Conservation (phyloP, 164 flowering plant genomes). For the Kalanchoe fedtschenkoi region DNA sequence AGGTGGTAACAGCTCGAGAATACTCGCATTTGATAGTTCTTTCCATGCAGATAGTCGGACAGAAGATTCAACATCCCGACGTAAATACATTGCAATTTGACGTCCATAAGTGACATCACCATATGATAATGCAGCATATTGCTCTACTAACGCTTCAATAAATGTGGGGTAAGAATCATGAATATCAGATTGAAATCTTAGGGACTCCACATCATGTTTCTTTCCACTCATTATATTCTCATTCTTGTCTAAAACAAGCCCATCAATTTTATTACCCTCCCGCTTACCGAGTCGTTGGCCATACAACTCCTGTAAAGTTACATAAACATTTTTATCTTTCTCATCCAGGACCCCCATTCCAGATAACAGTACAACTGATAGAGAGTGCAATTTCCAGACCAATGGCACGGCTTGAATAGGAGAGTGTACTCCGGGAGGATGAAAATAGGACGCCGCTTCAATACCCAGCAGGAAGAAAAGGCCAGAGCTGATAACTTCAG, state of each 20-base stretch:
- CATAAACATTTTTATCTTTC: slow-evolving; percentile 51
- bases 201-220: slow-evolving; percentile 16
- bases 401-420: slow-evolving; percentile 47
- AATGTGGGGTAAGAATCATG: slow-evolving; percentile 75
- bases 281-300: slow-evolving; percentile 47
- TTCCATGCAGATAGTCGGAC: slow-evolving; percentile 80
- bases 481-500: slow-evolving; percentile 56
- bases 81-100: slow-evolving; percentile 77
- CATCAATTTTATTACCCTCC: slow-evolving; percentile 6
- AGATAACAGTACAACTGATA: slow-evolving; percentile 49
- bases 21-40: slow-evolving; percentile 51
- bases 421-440: slow-evolving; percentile 21
- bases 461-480: slow-evolving; percentile 72
- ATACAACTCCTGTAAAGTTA: slow-evolving; percentile 57
- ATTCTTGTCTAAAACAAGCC: slow-evolving; percentile 5
- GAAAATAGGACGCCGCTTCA: slow-evolving; percentile 46
- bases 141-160: slow-evolving; percentile 70
- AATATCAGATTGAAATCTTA: slow-evolving; percentile 60
- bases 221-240: slow-evolving; percentile 12
- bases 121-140: slow-evolving; percentile 77
- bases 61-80: slow-evolving; percentile 51
- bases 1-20: slow-evolving; percentile 80
- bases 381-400: slow-evolving; percentile 84
- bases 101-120: slow-evolving; percentile 79
- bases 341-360: slow-evolving; percentile 71